These are phyloP conservation scores for Onygena corvina DNA, from an alignment of 2,329 filamentous ascomycete species.

Conservation along the genomic window DNA sequence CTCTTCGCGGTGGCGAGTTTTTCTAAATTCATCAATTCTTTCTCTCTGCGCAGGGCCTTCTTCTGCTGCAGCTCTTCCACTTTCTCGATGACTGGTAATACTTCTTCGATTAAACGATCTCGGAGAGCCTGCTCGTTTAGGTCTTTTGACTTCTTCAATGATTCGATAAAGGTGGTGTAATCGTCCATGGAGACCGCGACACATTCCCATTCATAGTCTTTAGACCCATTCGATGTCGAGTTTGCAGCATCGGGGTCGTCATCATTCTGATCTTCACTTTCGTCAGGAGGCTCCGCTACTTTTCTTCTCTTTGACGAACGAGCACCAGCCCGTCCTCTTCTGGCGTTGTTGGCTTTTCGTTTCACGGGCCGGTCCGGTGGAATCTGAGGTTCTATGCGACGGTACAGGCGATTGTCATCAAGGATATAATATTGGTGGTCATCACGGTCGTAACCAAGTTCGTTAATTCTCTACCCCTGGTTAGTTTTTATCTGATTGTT, in stretches of 20 bases:
- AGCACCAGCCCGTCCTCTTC: constrained; percentile 50
- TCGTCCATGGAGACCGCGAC: constrained; percentile 71
- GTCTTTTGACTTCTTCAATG: constrained; percentile 64
- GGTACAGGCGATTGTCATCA: constrained; percentile 88
- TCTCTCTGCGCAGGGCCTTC: constrained; percentile 63
- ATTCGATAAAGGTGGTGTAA: constrained; percentile 57
- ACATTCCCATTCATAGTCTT: constrained; percentile 80
- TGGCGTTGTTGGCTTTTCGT: constrained; percentile 50
- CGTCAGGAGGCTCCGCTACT: constrained; percentile 31
- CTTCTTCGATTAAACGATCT: constrained; percentile 59
- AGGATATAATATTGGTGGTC: constrained; percentile 82
- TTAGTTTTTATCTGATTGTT: background rate
- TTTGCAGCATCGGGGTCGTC: constrained; percentile 29
- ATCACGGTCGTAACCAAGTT: constrained; percentile 67
- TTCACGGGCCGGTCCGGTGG: constrained; percentile 45
- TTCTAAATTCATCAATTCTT: constrained; percentile 66
- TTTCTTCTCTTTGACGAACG: constrained; percentile 64
- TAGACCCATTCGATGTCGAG: constrained; percentile 16
- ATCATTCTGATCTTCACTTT: constrained; percentile 32
- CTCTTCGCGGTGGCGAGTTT: constrained; percentile 89
- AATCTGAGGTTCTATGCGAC: constrained; percentile 62
- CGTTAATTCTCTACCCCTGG: constrained; percentile 32
- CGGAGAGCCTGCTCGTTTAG: constrained; percentile 71
- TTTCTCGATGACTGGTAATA: constrained; percentile 74
- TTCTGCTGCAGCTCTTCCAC: constrained; percentile 56